A percentile compares a stretch with the other conserved stretches of the same genome.
Evolutionary conservation across 345 rosid genomes (phyloP).

Genomic region (Sisymbrium altissimum): DNA sequence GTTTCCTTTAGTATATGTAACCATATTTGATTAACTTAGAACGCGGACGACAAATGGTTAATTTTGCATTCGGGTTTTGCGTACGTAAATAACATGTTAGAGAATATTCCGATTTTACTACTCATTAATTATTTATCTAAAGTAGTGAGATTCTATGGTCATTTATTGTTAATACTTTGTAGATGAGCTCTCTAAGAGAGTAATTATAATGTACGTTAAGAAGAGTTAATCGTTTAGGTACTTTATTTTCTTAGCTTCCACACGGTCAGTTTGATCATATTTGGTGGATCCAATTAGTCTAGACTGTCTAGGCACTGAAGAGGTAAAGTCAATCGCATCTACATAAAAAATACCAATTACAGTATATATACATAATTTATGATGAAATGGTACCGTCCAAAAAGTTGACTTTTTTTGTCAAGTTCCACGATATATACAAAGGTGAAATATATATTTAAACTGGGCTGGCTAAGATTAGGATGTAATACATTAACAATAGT

Average conservation of each 20-base stretch:
- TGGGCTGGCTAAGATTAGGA: conserved; percentile 14
- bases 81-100: background rate
- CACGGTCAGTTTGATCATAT: background rate
- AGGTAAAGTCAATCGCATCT: background rate
- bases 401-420: background rate
- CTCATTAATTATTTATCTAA: background rate
- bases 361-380: background rate
- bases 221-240: background rate
- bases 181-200: background rate
- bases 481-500: conserved; percentile 1
- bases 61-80: no score
- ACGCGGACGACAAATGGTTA: no score
- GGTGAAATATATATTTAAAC: background rate
- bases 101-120: background rate
- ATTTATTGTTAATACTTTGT: background rate
- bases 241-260: background rate
- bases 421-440: background rate
- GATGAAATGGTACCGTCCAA: background rate
- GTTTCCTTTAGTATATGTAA: no score
- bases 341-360: background rate
- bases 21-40: background rate
- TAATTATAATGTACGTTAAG: background rate
- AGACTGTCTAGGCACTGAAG: background rate
- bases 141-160: background rate
- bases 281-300: background rate